Base-by-base conservation (phyloP, 306 rosid genomes). In the Hylodesmum podocarpum region DNA sequence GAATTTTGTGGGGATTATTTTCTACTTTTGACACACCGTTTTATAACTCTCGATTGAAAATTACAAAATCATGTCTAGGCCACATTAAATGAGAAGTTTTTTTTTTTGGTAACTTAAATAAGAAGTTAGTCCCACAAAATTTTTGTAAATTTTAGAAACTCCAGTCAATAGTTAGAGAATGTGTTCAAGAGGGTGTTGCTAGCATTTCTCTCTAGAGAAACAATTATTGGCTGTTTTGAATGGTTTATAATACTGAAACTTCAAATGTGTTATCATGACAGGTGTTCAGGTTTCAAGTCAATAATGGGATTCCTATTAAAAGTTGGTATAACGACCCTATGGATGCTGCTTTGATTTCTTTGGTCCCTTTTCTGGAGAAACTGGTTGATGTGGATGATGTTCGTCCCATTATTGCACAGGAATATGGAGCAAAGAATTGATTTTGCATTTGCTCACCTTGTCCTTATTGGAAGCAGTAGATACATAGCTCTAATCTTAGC, bases 251-350 rank as follows among this genome's bases (percentile, higher is more conserved):
- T 59, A 46, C 43, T 81, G 66, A 79, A 83, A 84, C 64, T 41
- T 18, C 39, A 15, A 39, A 63, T 55, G 24, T 64, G 36, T 66
- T 65, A 66, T 59, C 67, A 72, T 46, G 57, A 44, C 78, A 93
- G 98, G 98, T 93, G 16, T 93, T 88, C 80, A 81, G 85, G 22
- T 84, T 93, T 86, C 97, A 93, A 83, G 96, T 85, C 78, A 84
- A 93, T 65, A 93, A 93, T 57, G 97, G 94, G 77, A 93, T 93
- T 80, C 97, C 97, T 37, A 93, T 93, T 36, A 82, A 83, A 83
- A 93, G 97, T 87, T 93, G 96, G 97, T 89, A 76, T 83, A 87
- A 90, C 46, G 97, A 93, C 81, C 92, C 85, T n/a, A 78, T 81
- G 18, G 94, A 93, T 76, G 27, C 72, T 76, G 92, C 91, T 37